Base-by-base conservation (phyloP, 2,329 filamentous ascomycete species). In the Cladosporium colombiae region DNA sequence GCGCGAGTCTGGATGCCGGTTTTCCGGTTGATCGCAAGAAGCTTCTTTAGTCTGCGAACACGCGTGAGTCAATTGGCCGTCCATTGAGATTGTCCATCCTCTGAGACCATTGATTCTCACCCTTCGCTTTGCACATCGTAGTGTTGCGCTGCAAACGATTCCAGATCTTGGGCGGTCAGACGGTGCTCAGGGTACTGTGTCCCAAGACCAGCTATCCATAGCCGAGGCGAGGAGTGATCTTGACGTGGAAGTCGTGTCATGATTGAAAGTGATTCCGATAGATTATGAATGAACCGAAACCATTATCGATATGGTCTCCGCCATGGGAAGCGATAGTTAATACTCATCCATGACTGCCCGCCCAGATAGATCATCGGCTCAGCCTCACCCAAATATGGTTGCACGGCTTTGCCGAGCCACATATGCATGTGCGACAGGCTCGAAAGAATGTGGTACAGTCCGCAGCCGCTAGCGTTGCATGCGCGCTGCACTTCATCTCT, bases 1-100 rank as follows among this genome's bases (percentile, higher is more conserved):
- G 46, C 46, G 14, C 64, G 46, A 3, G 64, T 65, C 5, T 65
- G 21, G 33, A 65, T 65, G 0, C 64, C 56, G 2, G 64, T 65
- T 7, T 35, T 65, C 11, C 10, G n/a, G 18, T 46, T 65, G 56
- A 65, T 61, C 3, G 50, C 56, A n/a, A 65, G 57, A 6, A 65
- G 57, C 49, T 65, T 60, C 18, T 44, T 40, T 14, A 65, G n/a
- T 4, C 64, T 65, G 18, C 13, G 10, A 21, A 5, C 5, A 37
- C 2, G 23, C 7, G 31, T 53, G 25, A 53, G 49, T 8, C 14
- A 33, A 5, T 37, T 7, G 14, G 8, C 13, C 14, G n/a, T 40
- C 11, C 23, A 5, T 8, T 37, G n/a, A 1, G n/a, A 11, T 40
- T 11, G 7, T 33, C 7, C 27, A 7, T 29, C 27, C 27, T 29